These are phyloP conservation scores for Aureobasidium zeae DNA, from an alignment of 2,329 filamentous ascomycete species.

Conservation along the genomic window DNA sequence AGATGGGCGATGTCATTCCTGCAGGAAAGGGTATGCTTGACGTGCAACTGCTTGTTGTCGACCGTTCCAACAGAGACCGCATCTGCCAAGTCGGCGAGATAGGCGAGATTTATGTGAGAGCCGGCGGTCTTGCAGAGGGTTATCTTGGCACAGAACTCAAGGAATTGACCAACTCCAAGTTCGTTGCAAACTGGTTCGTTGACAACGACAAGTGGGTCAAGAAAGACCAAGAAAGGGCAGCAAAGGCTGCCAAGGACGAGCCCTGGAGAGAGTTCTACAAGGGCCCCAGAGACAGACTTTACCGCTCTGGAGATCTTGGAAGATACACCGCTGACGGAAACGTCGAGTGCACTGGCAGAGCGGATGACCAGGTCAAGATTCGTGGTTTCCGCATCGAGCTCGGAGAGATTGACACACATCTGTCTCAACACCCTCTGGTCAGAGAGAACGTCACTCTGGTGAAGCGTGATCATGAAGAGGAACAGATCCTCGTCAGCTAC, in stretches of 20 bases:
- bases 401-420: slow-evolving; percentile 79
- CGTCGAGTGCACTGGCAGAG: slow-evolving; percentile 69
- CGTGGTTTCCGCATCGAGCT: slow-evolving; percentile 93
- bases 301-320: slow-evolving; percentile 80
- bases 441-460: slow-evolving; percentile 81
- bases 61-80: slow-evolving; percentile 55
- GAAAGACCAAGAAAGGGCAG: slow-evolving; percentile 47
- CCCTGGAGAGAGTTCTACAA: slow-evolving; percentile 71
- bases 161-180: slow-evolving; percentile 64
- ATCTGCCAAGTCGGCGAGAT: slow-evolving; percentile 72
- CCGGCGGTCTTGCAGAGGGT: slow-evolving; percentile 73
- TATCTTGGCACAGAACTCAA: slow-evolving; percentile 54
- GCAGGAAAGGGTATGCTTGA: slow-evolving; percentile 80
- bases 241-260: slow-evolving; percentile 45
- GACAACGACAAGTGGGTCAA: slow-evolving; percentile 61
- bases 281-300: slow-evolving; percentile 76
- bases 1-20: slow-evolving; percentile 66
- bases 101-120: slow-evolving; percentile 75
- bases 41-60: slow-evolving; percentile 78
- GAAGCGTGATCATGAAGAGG: slow-evolving; percentile 73
- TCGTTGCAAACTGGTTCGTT: slow-evolving; percentile 78
- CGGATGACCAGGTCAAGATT: slow-evolving; percentile 89
- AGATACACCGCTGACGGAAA: slow-evolving; percentile 61
- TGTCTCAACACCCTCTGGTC: slow-evolving; percentile 64
- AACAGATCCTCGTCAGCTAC: slow-evolving; percentile 80